These are phyloP conservation scores for Nannochloropsis salina DNA, from an alignment of 108 stramenopile genomes.

Conservation along the genomic window DNA sequence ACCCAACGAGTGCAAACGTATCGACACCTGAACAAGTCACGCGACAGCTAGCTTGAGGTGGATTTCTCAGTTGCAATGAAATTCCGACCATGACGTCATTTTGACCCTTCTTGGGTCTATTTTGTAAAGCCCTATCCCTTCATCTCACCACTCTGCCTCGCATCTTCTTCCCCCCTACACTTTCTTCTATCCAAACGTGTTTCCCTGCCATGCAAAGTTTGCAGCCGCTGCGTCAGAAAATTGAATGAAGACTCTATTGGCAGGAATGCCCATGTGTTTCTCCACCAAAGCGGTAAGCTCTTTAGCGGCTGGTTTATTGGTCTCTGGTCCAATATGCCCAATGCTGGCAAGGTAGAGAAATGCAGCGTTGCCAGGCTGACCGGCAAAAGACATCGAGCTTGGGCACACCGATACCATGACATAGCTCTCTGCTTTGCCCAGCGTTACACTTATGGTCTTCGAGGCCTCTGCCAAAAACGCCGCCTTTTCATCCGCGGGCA, in stretches of 20 bases:
- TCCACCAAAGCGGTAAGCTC: not conserved
- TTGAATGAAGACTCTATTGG: not conserved
- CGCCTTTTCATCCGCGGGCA: not conserved
- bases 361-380: not conserved
- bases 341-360: constrained; percentile 20
- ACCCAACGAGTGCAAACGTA: too few species aligned
- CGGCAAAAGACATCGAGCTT: not conserved
- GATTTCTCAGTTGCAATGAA: too few species aligned
- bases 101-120: too few species aligned
- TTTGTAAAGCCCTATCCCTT: too few species aligned
- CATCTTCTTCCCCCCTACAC: not conserved
- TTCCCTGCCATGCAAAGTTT: constrained; percentile 4
- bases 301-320: constrained; percentile 16
- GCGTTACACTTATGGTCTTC: not conserved
- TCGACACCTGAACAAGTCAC: too few species aligned
- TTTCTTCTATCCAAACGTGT: not conserved
- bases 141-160: too few species aligned
- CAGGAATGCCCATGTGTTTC: not conserved
- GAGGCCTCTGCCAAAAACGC: not conserved
- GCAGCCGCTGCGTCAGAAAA: constrained; percentile 16
- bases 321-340: constrained; percentile 17
- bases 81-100: too few species aligned
- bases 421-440: constrained; percentile 13
- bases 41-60: too few species aligned
- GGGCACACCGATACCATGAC: not conserved